Evolutionary conservation across 352 stramenopile species (phyloP), one percentile per base, ranked within the genome.

Genomic region (Globisporangium apiculatum): DNA sequence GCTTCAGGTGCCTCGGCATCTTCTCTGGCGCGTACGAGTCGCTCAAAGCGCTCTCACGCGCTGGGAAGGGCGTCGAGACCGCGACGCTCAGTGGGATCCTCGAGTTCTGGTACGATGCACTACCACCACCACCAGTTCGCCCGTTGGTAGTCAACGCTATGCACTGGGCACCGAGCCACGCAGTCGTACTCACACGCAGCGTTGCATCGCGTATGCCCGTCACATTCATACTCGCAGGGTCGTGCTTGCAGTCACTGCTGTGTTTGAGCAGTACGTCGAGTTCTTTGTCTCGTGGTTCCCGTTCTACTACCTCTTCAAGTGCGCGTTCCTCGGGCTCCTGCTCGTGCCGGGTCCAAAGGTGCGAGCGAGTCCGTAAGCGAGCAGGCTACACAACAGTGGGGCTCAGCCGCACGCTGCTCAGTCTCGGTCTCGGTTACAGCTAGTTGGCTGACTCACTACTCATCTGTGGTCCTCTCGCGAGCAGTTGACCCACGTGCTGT

Each of bases 221-320:
- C 24, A 31, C 24, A 3, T 31, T 31, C 1, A 31, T 2, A 31
- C 24, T 31, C 6, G 40, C 18, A 88, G 78, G 79, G 71, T 89
- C 41, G 79, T 83, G 47, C 71, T 87, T 12, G 79, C 68, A 24
- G 67, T 73, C 47, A 67, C 68, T 48, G 64, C 69, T 1, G 72
- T 89, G 46, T 83, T 86, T 37, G 61, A 87, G 65, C 73, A 89
- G 47, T 89, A 89, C 57, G 50, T 85, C 5, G 79, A 87, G 61
- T 73, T 86, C 42, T 74, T 87, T 51, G 66, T 89, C 40, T 86
- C 76, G 11, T 89, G 79, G 79, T 84, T 90, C 37, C 79, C 79
- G 18, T 86, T 89, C 48, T 90, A 83, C 64, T 90, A 87, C 55
- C 58, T 90, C 17, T 84, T 84, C 77, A 90, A 90, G 64, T 86